phyloP scores from a whole-genome alignment of 331 rosid genomes.

The Prunus yedoensis region DNA sequence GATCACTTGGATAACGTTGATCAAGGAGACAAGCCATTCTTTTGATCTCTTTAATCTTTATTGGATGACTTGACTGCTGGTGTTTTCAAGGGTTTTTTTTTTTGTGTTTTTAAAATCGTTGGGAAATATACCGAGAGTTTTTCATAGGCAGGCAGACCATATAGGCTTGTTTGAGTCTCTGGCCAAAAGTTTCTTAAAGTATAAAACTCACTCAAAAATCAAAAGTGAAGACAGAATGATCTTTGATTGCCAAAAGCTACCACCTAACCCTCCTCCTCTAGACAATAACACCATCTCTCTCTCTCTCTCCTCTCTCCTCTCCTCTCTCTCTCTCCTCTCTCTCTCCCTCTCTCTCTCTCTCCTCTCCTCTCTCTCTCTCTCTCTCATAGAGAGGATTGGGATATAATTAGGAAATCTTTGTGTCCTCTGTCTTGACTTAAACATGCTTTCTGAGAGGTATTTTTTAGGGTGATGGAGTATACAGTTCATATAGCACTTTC shows the following conservation, averaged over 20 bases:
- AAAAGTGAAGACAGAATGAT: conserved; percentile 53
- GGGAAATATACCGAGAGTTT: background rate
- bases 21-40: conserved; percentile 38
- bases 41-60: conserved; percentile 33
- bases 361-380: background rate
- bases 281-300: background rate
- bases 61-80: conserved; percentile 40
- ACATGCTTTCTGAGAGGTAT: conserved; percentile 18
- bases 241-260: conserved; percentile 23
- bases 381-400: background rate
- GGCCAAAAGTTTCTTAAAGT: conserved; percentile 38
- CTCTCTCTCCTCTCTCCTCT: too few species aligned
- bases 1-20: conserved; percentile 52
- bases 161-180: conserved; percentile 31
- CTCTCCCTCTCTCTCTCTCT: too few species aligned
- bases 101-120: too few species aligned
- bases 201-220: conserved; percentile 39
- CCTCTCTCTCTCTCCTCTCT: too few species aligned
- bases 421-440: conserved; percentile 28
- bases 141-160: background rate
- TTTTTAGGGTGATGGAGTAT: conserved; percentile 5
- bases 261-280: conserved; percentile 13
- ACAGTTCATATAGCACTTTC: background rate
- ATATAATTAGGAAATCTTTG: conserved; percentile 7
- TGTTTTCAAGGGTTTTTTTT: conserved; percentile 1